Percentiles rank a stretch among this genome's conserved stretches.
Evolutionary conservation across 2,329 filamentous ascomycete species (phyloP).

Genomic region (Claviceps arundinis): DNA sequence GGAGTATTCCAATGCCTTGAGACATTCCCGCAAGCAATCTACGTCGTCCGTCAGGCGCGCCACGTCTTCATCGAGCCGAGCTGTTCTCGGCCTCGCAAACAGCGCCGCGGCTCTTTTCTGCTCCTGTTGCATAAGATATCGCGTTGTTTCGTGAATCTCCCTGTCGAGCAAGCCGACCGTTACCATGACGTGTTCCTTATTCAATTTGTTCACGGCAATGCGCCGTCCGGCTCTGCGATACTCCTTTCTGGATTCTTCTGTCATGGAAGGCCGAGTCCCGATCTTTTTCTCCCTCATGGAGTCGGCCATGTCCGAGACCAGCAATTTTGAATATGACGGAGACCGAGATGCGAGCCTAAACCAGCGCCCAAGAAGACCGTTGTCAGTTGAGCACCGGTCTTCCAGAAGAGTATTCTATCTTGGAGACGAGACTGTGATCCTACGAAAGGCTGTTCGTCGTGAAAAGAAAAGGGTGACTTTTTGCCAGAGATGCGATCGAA

Average conservation of each 20-base stretch:
- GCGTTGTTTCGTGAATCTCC: slow-evolving; percentile 2
- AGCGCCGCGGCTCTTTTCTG: neutral
- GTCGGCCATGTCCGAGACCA: neutral
- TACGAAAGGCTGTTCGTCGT: neutral
- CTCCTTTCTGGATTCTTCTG: neutral
- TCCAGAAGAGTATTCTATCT: too few species aligned
- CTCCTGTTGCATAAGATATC: slow-evolving; percentile 2
- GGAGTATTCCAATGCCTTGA: neutral
- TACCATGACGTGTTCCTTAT: slow-evolving; percentile 2
- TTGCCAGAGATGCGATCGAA: neutral
- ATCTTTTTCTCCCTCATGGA: neutral
- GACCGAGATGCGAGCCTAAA: too few species aligned
- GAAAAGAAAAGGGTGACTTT: neutral
- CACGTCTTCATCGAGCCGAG: slow-evolving; percentile 1
- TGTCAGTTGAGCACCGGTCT: too few species aligned
- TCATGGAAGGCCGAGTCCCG: neutral
- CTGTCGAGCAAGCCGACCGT: slow-evolving; percentile 2
- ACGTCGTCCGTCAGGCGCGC: slow-evolving; percentile 2
- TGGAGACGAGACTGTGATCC: neutral
- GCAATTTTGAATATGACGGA: neutral
- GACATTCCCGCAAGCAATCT: neutral
- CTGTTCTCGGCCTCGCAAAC: slow-evolving; percentile 2
- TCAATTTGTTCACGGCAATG: neutral
- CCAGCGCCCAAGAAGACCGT: too few species aligned
- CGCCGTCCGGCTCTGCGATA: neutral